Base-by-base conservation (phyloP, 306 rosid genomes). In the Prosopis cineraria region DNA sequence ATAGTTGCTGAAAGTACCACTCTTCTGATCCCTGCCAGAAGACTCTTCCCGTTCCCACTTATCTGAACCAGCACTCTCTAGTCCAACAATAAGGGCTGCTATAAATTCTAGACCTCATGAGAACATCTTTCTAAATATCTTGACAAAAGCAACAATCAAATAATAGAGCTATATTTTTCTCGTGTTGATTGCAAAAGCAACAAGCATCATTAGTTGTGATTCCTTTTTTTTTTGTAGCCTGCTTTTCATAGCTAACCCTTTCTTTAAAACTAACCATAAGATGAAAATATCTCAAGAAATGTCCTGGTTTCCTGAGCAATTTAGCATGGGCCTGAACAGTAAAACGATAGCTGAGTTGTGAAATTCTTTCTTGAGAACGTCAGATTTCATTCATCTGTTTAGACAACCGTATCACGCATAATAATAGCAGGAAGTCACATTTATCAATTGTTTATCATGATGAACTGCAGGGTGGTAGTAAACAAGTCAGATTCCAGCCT, bases 401-500 rank as follows among this genome's bases (percentile, higher is more conserved):
- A 27, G 55, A 43, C 5, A 77, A 52, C 33, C 17, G 33, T 48
- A 33, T 45, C 0, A 3, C 43, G n/a, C 62, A 40, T 40, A 27
- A 5, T 58, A 34, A 80, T 29, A 80, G 56, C 30, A n/a, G 33
- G 77, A 73, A 76, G 37, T 47, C 25, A 62, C 33, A 79, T 58
- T 48, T n/a, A n/a, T 25, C 27, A 63, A 60, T 43, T 37, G 74
- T 53, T 64, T 41, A 24, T 44, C 31, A 73, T 59, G 39, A 74
- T 50, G 55, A 58, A 81, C 79, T 83, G 78, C 83, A 89, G 91
- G 93, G 93, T 65, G 96, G 89, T 10, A 87, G 80, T 68, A 84
- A 82, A 68, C 89, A 82, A 63, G 88, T 88, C 73, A 84, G 93
- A 65, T 91, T 91, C 80, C 90, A 91, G 81, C 93, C 89, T 47